phyloP scores from a whole-genome alignment of 257 asterid species.

The Hygrophila difformis region DNA sequence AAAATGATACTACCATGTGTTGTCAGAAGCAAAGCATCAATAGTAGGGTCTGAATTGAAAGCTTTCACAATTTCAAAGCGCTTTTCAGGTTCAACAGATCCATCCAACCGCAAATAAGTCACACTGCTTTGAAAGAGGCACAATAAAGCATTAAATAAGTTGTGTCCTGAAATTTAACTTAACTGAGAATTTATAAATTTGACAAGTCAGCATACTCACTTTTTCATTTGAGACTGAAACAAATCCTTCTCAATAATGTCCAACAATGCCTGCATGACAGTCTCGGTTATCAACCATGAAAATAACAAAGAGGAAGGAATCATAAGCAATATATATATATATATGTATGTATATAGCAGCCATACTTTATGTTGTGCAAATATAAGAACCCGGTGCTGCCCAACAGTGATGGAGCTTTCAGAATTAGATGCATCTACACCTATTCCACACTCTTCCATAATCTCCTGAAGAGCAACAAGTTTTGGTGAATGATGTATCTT shows the following conservation, averaged over 20 bases:
- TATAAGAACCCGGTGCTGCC: conserved; percentile 91
- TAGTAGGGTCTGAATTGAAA: conserved; percentile 98
- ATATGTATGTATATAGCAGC: neutral
- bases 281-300: conserved; percentile 17
- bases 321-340: neutral
- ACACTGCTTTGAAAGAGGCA: conserved; percentile 45
- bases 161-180: neutral
- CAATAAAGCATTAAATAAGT: conserved; percentile 5
- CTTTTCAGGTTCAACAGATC: conserved; percentile 88
- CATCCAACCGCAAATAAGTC: conserved; percentile 94
- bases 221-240: conserved; percentile 79
- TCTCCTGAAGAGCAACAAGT: conserved; percentile 95
- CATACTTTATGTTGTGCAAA: conserved; percentile 96
- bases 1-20: conserved; percentile 64
- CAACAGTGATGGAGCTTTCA: conserved; percentile 64
- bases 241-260: conserved; percentile 89
- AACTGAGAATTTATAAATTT: neutral
- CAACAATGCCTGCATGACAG: conserved; percentile 69
- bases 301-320: conserved; percentile 4
- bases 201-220: conserved; percentile 38
- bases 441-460: conserved; percentile 98
- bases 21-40: conserved; percentile 89
- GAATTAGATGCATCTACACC: conserved; percentile 80
- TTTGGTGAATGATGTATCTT: conserved; percentile 87
- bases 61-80: conserved; percentile 98